These are phyloP conservation scores for Beverwykella pulmonaria DNA, from an alignment of 495 filamentous ascomycete genomes.

Conservation along the genomic window DNA sequence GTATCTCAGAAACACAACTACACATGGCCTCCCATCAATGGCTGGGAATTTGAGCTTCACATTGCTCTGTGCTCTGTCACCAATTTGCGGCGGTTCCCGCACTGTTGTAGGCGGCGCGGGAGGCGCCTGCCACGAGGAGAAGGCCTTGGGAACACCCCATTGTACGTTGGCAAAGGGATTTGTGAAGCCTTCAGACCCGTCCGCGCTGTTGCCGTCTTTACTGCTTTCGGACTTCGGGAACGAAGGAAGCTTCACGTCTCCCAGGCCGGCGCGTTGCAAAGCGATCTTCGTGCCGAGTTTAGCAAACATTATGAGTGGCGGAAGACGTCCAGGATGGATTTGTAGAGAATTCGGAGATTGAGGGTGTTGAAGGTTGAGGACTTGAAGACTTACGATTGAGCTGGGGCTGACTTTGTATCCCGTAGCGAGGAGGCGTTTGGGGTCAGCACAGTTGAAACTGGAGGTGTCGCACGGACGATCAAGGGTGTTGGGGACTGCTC, in stretches of 20 bases:
- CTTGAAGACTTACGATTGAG: background rate
- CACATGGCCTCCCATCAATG: conserved; percentile 22
- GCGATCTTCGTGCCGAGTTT: conserved; percentile 33
- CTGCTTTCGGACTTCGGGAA: conserved; percentile 17
- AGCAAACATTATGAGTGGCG: conserved; percentile 21
- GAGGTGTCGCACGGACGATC: conserved; percentile 20
- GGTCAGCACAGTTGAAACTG: conserved; percentile 16
- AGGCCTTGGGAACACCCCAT: conserved; percentile 26
- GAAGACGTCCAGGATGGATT: conserved; percentile 5
- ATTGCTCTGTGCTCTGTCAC: conserved; percentile 18
- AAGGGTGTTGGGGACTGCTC: background rate
- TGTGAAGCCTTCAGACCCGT: conserved; percentile 5
- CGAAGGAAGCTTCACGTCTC: conserved; percentile 26
- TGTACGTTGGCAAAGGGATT: conserved; percentile 32
- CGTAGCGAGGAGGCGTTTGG: conserved; percentile 13
- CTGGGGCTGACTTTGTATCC: background rate
- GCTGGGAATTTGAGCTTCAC: conserved; percentile 31
- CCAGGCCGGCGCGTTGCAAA: conserved; percentile 26
- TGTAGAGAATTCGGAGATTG: background rate
- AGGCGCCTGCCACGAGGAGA: conserved; percentile 30
- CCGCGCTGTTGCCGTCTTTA: conserved; percentile 1
- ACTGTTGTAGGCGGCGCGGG: conserved; percentile 24
- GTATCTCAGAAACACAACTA: conserved; percentile 27
- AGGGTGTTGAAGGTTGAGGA: background rate
- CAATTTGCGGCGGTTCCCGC: conserved; percentile 15